Base-by-base conservation (phyloP, 2,329 filamentous ascomycete genomes). In the Xylaria arbuscula region DNA sequence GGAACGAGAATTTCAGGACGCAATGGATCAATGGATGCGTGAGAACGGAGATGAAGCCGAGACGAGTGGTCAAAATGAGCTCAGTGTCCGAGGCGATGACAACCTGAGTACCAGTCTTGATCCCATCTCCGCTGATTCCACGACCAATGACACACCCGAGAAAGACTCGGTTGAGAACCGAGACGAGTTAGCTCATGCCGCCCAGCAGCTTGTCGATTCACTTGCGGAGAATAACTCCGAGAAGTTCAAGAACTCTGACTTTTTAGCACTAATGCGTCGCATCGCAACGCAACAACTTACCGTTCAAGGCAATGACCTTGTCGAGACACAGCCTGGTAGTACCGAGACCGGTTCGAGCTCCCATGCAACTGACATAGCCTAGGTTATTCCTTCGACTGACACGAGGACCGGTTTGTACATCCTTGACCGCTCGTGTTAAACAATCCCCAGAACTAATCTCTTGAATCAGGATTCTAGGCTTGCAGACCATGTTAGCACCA, bases 171-270 rank as follows among this genome's bases (percentile, higher is more conserved):
- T 76, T 51, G 74, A 66, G 64, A 24, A 62, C 4, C 77, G 72
- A 68, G 78, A 81, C 4, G 92, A 92, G 53, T 85, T 96, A 34
- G 90, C 92, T 22, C 84, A 84, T 48, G 94, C 92, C 1, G 93
- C 93, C 5, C 89, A 88, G 17, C 84, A 90, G 67, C 83, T 97
- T 3, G 83, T 96, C 5, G 85, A 90, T 62, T 89, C 88, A 45
- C 87, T 97, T 13, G 84, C 87, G 22, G 83, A 90, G 73, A 90
- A 95, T 72, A 86, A 88, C 66, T 90, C 87, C 64, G 82, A 89
- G 55, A 95, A 95, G 76, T 96, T 96, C 79, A 88, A 89, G 74
- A 88, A 94, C 76, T 94, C 92, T 72, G 88, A 88, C 67, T 97
- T 97, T 76, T 81, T 95, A 0, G 84, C 87, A 3, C 82, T 97